Evolutionary conservation across 208 protist species (phyloP), one percentile per base, ranked within the genome.

Genomic region (Trypanosoma vivax): DNA sequence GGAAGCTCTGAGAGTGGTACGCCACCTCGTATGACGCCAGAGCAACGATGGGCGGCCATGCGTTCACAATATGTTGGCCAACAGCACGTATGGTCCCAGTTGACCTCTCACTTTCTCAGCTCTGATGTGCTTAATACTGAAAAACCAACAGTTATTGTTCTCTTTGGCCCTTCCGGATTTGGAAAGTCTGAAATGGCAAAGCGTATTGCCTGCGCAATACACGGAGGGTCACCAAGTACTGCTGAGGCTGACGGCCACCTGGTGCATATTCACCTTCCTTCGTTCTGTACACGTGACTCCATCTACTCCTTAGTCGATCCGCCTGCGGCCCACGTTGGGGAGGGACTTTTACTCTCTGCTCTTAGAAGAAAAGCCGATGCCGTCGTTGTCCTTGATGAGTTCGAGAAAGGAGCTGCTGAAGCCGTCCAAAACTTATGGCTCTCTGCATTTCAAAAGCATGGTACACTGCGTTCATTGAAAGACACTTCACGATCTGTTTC

Each of bases 251-350:
- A 54, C 2, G 86, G 86, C 13, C 80, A 87, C 48, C 67, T 93
- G 33, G 71, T 93, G 10, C 70, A 83, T 59, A 86, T 93, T 37
- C 81, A 93, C 64, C 84, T 90, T 63, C 81, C 81, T 29, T 89
- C 79, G 6, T 90, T 88, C 48, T 87, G 81, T 66, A 93, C 86
- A 14, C 77, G 75, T 31, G 81, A 93, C 58, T 82, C 76, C 54
- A 88, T 93, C 38, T 90, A 93, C 68, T 93, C 86, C 6, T 70
- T 93, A 9, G 82, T 93, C 19, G 86, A 93, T 61, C 86, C 86
- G 16, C 86, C 86, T 0, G 81, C 82, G 1, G 86, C 82, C 0
- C 81, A 90, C 52, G 77, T 90, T 11, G 86, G 86, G 5, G 79
- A 85, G 48, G 86, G 86, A 33, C 74, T 90, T 28, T 53, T 93